Conservation (phyloP, 2,329 filamentous ascomycete genomes). For the Exophiala alcalophila region DNA sequence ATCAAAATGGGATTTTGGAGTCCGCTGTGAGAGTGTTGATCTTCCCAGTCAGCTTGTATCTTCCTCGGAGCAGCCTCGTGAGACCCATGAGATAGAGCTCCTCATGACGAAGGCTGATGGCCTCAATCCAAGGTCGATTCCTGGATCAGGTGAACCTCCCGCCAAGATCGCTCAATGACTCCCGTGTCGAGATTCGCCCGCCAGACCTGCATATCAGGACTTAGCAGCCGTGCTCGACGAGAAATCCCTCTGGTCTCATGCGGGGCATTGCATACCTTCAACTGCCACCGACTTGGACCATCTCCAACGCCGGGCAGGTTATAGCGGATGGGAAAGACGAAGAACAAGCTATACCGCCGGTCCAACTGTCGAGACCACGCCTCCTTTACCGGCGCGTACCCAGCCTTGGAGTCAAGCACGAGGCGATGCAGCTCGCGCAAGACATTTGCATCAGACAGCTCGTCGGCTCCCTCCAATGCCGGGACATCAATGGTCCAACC, state of each 20-base stretch:
- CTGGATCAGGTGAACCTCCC: constrained; percentile 18
- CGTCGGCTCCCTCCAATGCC: not conserved
- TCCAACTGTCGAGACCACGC: not conserved
- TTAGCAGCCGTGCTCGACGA: too few species aligned
- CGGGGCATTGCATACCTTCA: constrained; percentile 1
- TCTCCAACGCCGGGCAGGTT: constrained; percentile 1
- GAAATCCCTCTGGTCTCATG: not conserved
- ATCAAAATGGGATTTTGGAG: too few species aligned
- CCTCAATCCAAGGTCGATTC: constrained; percentile 19
- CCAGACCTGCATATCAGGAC: constrained; percentile 16
- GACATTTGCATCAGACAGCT: constrained; percentile 14
- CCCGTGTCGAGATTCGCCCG: constrained; percentile 18
- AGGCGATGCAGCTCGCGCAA: constrained; percentile 7
- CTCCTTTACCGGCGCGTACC: constrained; percentile 7
- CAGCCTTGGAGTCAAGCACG: constrained; percentile 9
- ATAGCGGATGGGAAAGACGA: constrained; percentile 17
- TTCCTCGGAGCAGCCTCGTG: too few species aligned
- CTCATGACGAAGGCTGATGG: too few species aligned
- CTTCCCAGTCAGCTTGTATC: too few species aligned
- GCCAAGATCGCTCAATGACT: constrained; percentile 15
- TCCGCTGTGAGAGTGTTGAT: too few species aligned
- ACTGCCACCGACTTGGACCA: constrained; percentile 7
- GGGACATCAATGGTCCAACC: constrained; percentile 17
- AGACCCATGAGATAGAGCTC: too few species aligned
- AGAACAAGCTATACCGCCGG: constrained; percentile 8